Evolutionary conservation across 2,329 filamentous ascomycete genomes (phyloP), one percentile per base, ranked within the genome.

Genomic region (Thielaviopsis populi): DNA sequence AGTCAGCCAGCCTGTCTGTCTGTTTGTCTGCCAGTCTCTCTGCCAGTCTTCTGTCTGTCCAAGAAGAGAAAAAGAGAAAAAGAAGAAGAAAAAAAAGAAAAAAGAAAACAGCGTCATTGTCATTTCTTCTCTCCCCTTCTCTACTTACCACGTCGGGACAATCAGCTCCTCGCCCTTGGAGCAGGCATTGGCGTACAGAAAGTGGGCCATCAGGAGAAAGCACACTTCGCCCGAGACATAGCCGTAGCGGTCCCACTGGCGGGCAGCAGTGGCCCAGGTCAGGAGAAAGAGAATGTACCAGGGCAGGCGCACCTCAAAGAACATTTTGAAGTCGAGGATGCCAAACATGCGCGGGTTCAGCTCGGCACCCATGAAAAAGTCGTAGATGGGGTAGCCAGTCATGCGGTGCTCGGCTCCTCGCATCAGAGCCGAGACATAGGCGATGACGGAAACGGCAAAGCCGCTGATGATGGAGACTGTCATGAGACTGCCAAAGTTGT

Each of bases 241-340:
- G 63, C 91, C 91, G 70, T 92, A 91, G 41, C 80, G 75, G 73
- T 96, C 90, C 70, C 89, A 90, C 74, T 96, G 91, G 67, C 88
- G 84, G 53, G 88, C 84, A 48, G 89, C 89, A 11, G 89, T 83
- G 48, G 86, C 89, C 66, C 87, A 80, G 65, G 85, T 86, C 53
- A 92, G 79, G 66, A 92, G 83, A 71, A 95, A 86, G 54, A 96
- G 81, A 68, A 95, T 91, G 75, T 86, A 96, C 91, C 91, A 96
- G 43, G 91, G 91, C 68, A 96, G 82, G 69, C 91, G 87, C 67
- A 96, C 90, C 74, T 96, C 91, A 71, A 90, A 94, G 77, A 96
- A 96, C 91, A 95, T 95, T 79, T 95, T 95, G 78, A 95, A 90
- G 75, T 95, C 91, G 63, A 95, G 77, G 69, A 91, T 87, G 37